Base-by-base conservation (phyloP, 2,329 filamentous ascomycete species). In the Tolypocladium pustulatum region DNA sequence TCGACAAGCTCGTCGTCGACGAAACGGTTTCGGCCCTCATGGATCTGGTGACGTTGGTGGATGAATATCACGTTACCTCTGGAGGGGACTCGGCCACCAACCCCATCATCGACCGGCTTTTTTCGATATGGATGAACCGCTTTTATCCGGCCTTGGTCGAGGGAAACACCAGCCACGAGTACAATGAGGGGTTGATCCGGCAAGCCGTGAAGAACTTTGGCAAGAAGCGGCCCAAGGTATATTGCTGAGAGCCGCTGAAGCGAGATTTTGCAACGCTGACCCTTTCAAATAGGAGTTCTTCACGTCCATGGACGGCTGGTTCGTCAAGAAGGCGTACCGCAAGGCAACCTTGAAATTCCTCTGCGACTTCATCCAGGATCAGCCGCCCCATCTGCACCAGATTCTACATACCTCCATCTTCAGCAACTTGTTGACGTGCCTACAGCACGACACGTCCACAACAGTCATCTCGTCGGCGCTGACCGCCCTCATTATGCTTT, bases 331-430 rank as follows among this genome's bases (percentile, higher is more conserved):
- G 61, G 78, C 83, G 25, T 81, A 84, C 60, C 84, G 90, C 25
- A 79, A 85, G 58, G 81, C 83, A 61, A 80, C 84, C 10, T 72
- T 92, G 36, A 81, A 81, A 22, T 78, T 94, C 13, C 76, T 94
- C 20, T 86, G 84, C 67, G 83, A 87, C 52, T 92, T 91, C 63
- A 81, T 94, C 41, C 83, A 87, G 62, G 82, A 84, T 60, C 87
- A 91, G 63, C 88, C 89, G n/a, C 89, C 90, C 5, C 90, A 92
- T 72, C 77, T 94, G 1, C 84, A 94, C 67, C 79, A 86, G 49
- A 82, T 91, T 40, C 73, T 89, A 6, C 81, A 91, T 63, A 92
- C 89, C 1, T 81, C 85, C 0, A 76, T 94, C 1, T 87, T 94
- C 63, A 80, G 82, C 59, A 84, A 88, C 67, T 75, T 94, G 25